Base-by-base conservation (phyloP, 208 protist species). In the Novymonas esmeraldas region DNA sequence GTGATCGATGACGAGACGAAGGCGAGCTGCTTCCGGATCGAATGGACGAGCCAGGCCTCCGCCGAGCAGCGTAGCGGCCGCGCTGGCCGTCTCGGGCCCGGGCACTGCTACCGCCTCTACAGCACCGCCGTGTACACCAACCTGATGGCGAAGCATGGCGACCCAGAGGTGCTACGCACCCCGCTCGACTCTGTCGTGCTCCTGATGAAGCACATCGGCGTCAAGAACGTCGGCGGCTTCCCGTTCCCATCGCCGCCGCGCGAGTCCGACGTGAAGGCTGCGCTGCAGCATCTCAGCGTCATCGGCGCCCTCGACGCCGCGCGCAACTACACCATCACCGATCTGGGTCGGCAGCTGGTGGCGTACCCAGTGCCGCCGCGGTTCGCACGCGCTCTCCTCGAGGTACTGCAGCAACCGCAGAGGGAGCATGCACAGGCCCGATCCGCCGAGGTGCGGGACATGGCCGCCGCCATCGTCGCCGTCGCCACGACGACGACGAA, bases 91-190 rank as follows among this genome's bases (percentile, higher is more conserved):
- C 79, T 96, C 20, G 97, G 90, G 38, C 95, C 98, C 16, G 98
- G 98, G 9, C 98, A 99, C 77, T 98, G 97, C 80, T 99, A 98
- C 81, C 96, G 98, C n/a, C 80, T 99, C 16, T 99, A 98, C 85
- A 99, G 97, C 41, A 98, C 98, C 34, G 79, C 85, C 1, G 97
- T 98, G 1, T 99, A 92, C 81, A 83, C 98, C 4, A 98, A 98
- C 68, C 79, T 98, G 77, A 99, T 99, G 98, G 72, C 92, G n/a
- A 89, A 95, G 62, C 92, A 95, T 48, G 90, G 82, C 22, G 85
- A 95, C 38, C 98, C 98, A 6, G 98, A 99, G 78, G 92, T 98
- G 58, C 75, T 97, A 29, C 78, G 92, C 56, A 95, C 94, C 41
- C 92, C 94, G 10, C 73, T 98, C 28, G 94, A 98, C 56, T 92